A percentile compares a stretch with the other conserved stretches of the same genome.
These are phyloP conservation scores for Paracamarosporium sp. DNA, from an alignment of 2,329 filamentous ascomycete species.

Conservation along the genomic window DNA sequence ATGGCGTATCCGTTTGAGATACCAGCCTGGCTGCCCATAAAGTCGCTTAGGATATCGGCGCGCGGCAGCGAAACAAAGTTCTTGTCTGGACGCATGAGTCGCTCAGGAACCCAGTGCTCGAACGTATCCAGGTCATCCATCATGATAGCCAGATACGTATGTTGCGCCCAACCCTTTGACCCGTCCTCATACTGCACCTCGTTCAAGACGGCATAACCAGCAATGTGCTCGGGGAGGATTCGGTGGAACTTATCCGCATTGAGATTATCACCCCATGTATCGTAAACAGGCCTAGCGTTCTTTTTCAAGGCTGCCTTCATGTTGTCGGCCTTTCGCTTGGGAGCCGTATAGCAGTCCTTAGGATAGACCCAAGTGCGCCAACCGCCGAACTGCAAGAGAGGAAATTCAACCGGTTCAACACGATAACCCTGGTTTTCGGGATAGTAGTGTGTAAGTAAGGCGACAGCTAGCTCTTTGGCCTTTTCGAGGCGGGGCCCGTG, in stretches of 20 bases:
- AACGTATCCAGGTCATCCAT: constrained; percentile 28
- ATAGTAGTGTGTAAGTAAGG: constrained; percentile 32
- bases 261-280: not conserved
- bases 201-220: constrained; percentile 26
- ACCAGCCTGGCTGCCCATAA: constrained; percentile 19
- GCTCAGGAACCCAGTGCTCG: constrained; percentile 12
- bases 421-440: constrained; percentile 25
- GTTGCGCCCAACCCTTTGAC: constrained; percentile 1
- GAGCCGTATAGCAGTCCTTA: constrained; percentile 9
- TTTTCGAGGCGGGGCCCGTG: constrained; percentile 19
- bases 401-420: constrained; percentile 16
- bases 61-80: constrained; percentile 12
- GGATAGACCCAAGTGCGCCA: constrained; percentile 22
- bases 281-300: not conserved
- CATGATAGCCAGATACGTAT: constrained; percentile 31
- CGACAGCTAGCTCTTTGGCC: constrained; percentile 23
- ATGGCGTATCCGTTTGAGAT: constrained; percentile 27
- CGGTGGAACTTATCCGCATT: constrained; percentile 14
- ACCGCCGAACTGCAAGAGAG: constrained; percentile 16
- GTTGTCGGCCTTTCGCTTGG: not conserved
- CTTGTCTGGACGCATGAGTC: not conserved
- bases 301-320: not conserved
- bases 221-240: constrained; percentile 26
- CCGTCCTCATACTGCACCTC: not conserved
- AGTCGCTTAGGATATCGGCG: constrained; percentile 27